Evolutionary conservation across 257 asterid genomes (phyloP), one percentile per base, ranked within the genome.

Genomic region (Nicotiana paniculata): DNA sequence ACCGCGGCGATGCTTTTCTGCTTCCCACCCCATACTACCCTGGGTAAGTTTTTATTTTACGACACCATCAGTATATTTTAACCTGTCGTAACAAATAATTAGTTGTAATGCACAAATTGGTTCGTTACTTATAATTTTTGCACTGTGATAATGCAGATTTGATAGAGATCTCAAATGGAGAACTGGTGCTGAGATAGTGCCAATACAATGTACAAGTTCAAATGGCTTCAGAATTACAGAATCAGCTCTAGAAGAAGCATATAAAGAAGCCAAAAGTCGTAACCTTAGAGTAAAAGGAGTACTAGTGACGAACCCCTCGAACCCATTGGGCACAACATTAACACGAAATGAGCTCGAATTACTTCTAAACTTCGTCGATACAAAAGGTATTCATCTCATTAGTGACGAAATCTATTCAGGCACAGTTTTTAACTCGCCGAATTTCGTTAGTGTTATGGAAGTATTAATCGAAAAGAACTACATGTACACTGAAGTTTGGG

Each of bases 391-490:
- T 1, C 82, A 78, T 78, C 70, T 78, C 16, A 58, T 78, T 78
- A 78, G 82, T 64, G 70, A 78, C 59, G 82, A 78, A 33, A 55
- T 78, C 4, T 78, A 78, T 58, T 78, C 82, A 3, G 82, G 82
- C 16, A 78, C 82, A 4, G 70, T 78, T 58, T 78, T 78, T 57
- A 33, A 57, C 24, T 33, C 82, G 3, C 82, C 82, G 0, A 78
- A 78, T 9, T 78, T 78, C 16, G 55, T 78, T 6, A 78, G 82
- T 78, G 70, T 58, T 30, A 78, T 78, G 70, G 82, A 78, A 18
- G 70, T 78, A 32, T 18, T 78, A 78, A 33, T 78, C 70, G 70
- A 57, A 62, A 78, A 78, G 59, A 18, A 78, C 3, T 78, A 32
- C 55, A 78, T 55, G 70, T 57, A 17, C n/a, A 58, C 70, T 4